A percentile compares a stretch with the other conserved stretches of the same genome.
phyloP scores from a whole-genome alignment of 805 yeast genomes.

The Zygoascus flipseniorum region DNA sequence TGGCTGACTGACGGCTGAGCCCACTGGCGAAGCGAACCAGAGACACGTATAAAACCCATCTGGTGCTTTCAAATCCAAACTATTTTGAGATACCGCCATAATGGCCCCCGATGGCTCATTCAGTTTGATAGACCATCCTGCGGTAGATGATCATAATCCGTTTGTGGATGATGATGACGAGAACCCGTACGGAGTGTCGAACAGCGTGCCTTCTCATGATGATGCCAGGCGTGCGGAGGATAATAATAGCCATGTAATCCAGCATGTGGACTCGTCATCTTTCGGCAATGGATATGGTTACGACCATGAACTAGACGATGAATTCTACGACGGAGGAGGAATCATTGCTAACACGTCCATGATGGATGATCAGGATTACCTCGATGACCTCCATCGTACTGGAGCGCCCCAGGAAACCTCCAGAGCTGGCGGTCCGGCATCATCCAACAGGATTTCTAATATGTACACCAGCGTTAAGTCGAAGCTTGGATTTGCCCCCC shows the following conservation, averaged over 20 bases:
- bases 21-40: no score
- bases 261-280: not conserved
- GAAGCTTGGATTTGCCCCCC: constrained; percentile 20
- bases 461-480: constrained; percentile 19
- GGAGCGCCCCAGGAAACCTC: not conserved
- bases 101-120: constrained; percentile 8
- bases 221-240: not conserved
- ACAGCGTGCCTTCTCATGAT: not conserved
- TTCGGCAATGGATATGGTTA: constrained; percentile 1
- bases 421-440: not conserved
- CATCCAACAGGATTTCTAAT: constrained; percentile 15
- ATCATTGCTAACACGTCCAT: not conserved
- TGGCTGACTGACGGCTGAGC: no score
- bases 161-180: constrained; percentile 8
- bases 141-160: constrained; percentile 11
- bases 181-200: constrained; percentile 6
- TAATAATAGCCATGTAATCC: not conserved
- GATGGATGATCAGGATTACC: constrained; percentile 6
- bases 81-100: not conserved
- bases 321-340: not conserved
- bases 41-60: no score
- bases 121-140: constrained; percentile 20
- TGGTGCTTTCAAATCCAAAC: no score
- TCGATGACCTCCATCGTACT: not conserved
- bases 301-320: constrained; percentile 4